phyloP scores from a whole-genome alignment of 1,139 yeast genomes.

The Nakaseomyces kungkrabaensis region DNA sequence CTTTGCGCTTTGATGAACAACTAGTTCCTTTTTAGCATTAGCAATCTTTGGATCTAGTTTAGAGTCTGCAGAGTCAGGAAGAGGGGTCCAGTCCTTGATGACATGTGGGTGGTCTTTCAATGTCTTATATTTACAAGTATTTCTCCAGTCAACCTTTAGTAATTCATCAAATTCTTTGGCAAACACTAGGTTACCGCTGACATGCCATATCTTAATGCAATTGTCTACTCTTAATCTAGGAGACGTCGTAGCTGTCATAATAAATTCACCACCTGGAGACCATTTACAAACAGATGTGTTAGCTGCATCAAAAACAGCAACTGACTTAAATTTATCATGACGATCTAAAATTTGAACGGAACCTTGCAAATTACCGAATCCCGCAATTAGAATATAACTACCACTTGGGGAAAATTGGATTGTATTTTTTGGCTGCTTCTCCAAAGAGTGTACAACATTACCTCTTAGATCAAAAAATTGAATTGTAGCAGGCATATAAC shows the following conservation, averaged over 20 bases:
- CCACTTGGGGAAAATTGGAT: constrained; percentile 92
- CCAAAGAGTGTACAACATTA: constrained; percentile 70
- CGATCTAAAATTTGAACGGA: constrained; percentile 93
- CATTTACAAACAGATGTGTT: constrained; percentile 94
- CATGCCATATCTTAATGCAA: constrained; percentile 91
- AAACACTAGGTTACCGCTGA: constrained; percentile 70
- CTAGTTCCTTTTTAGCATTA: constrained; percentile 15
- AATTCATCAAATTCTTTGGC: constrained; percentile 75
- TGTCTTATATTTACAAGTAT: constrained; percentile 29
- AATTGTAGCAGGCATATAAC: constrained; percentile 95
- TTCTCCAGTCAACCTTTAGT: constrained; percentile 78
- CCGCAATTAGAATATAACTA: constrained; percentile 82
- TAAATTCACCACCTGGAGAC: constrained; percentile 96
- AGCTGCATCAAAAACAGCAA: constrained; percentile 78
- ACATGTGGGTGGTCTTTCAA: constrained; percentile 17
- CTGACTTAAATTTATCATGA: constrained; percentile 70
- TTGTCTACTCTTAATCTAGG: constrained; percentile 97
- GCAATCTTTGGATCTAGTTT: constrained; percentile 23
- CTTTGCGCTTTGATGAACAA: constrained; percentile 57
- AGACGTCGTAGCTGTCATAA: constrained; percentile 91
- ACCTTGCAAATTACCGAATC: constrained; percentile 97
- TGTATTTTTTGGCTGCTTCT: constrained; percentile 84
- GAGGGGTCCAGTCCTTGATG: constrained; percentile 33
- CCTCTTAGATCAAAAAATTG: constrained; percentile 94
- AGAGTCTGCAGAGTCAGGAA: constrained; percentile 46